Base-by-base conservation (phyloP, 345 rosid genomes). In the Capsella bursapastoris region DNA sequence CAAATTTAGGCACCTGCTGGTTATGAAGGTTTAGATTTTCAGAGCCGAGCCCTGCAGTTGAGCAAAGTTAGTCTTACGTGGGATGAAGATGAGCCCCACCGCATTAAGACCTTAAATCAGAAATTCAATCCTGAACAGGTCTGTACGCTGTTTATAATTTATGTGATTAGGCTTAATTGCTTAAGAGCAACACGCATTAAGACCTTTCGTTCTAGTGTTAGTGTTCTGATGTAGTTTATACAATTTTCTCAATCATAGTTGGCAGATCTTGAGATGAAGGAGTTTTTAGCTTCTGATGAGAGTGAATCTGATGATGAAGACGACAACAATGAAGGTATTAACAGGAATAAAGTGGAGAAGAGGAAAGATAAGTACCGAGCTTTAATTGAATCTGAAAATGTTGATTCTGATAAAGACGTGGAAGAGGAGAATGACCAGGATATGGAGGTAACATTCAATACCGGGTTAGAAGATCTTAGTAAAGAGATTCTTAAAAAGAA, bases 11-110 rank as follows among this genome's bases (percentile, higher is more conserved):
- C 83, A 52, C 98, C 99, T 65, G 47, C 82, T 47, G 82, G 82
- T 22, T 90, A 95, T 68, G 88, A 83, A 38, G 97, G 92, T 69
- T 71, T 86, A 70, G 85, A 92, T 70, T 95, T 89, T 79, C 87
- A 85, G 43, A 92, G 92, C 22, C 87, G 83, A 82, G 96, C 96
- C 18, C 82, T 95, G 75, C 99, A 92, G 81, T 80, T 89, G 77
- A 95, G 94, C 76, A 88, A 82, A 77, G 85, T 90, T 68, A 72
- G 84, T 57, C 80, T 90, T 53, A 72, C 98, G 41, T 95, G 99
- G 99, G 99, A 92, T 83, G 99, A 90, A 49, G 99, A 95, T 86
- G 98, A 92, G 77, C 98, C 98, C 4, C 86, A 90, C 43, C 96
- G 98, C 14, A 75, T 76, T 8, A 95, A 84, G 83, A 86, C 95